These are phyloP conservation scores for Tilletia indica DNA, from an alignment of 1,284 basidiomycete species.

Conservation along the genomic window DNA sequence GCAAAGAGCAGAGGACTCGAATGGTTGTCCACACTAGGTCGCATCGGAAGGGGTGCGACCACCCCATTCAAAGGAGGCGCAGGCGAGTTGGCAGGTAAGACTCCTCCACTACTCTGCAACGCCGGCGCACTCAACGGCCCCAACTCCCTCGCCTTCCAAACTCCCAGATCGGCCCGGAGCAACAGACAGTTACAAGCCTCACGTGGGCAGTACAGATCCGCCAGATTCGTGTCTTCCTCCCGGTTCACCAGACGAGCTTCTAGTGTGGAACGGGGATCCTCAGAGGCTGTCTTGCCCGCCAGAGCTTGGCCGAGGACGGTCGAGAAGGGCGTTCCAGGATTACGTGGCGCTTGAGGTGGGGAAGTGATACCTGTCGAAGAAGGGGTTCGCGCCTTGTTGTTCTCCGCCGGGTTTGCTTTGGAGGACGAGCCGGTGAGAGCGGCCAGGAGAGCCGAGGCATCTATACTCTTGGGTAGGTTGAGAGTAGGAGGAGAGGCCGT, in stretches of 20 bases:
- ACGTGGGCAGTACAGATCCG: constrained; percentile 49
- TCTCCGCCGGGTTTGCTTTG: neutral
- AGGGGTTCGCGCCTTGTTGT: neutral
- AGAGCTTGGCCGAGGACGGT: constrained; percentile 50
- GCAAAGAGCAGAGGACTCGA: constrained; percentile 13
- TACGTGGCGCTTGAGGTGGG: constrained; percentile 15
- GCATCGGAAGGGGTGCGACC: neutral
- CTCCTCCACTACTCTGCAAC: neutral
- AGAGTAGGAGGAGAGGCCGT: neutral
- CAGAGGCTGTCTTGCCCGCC: constrained; percentile 50
- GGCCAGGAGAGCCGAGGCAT: constrained; percentile 31
- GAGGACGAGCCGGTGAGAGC: constrained; percentile 36
- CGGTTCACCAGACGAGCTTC: constrained; percentile 51
- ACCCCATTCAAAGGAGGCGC: constrained; percentile 17
- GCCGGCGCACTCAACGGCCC: constrained; percentile 35
- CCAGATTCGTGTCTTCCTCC: constrained; percentile 38
- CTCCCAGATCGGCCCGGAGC: constrained; percentile 36
- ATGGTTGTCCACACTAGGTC: constrained; percentile 9
- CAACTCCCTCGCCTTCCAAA: constrained; percentile 45
- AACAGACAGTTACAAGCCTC: constrained; percentile 49
- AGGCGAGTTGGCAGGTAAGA: constrained; percentile 18
- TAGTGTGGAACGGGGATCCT: constrained; percentile 48
- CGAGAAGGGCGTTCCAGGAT: constrained; percentile 35
- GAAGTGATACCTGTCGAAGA: neutral
- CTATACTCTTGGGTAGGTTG: neutral